Base-by-base conservation (phyloP, 768 basidiomycete species). In the Lentinula sp. region DNA sequence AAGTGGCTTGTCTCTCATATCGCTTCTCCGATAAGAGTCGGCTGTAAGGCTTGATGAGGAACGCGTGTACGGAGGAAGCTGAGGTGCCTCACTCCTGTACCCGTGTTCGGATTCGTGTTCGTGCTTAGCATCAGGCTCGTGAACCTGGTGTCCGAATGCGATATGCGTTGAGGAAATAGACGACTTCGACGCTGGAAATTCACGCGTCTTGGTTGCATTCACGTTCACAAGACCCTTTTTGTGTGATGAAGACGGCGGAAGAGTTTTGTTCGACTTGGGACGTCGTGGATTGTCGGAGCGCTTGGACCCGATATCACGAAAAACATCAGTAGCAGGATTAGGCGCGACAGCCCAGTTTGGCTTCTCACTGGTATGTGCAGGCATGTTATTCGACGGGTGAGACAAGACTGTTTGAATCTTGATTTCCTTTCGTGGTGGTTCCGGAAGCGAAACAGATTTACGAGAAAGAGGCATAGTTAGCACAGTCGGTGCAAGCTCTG, bases 281-380 rank as follows among this genome's bases (percentile, higher is more conserved):
- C 15, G 2, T n/a, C 45, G 45, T 15, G 45, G 6, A 16, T 37
- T 53, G 34, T 7, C 4, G 32, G 16, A 21, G 9, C 18, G 4
- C 11, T 55, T 35, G 1, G 16, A 6, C 9, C 13, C 37, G 5
- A 28, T 16, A 18, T 40, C 37, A 28, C 13, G 28, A 15, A n/a
- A 8, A 13, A 8, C 10, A 6, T 28, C 10, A 23, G 28, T 3
- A 21, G 18, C 21, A 31, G 21, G 7, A 6, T 57, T 40, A 8
- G 40, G 55, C 11, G 56, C 56, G 18, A 57, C 40, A 46, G 56
- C 56, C 56, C 56, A 57, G 28, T 57, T 57, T 4, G 56, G 56
- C 13, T 42, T 34, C 5, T 57, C 56, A 1, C 15, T 37, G 5
- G 56, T 15, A 21, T 57, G 43, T 18, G 42, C 13, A 10, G 35